Conservation (phyloP, 768 basidiomycete species). For the Fomitopsis serialis region DNA sequence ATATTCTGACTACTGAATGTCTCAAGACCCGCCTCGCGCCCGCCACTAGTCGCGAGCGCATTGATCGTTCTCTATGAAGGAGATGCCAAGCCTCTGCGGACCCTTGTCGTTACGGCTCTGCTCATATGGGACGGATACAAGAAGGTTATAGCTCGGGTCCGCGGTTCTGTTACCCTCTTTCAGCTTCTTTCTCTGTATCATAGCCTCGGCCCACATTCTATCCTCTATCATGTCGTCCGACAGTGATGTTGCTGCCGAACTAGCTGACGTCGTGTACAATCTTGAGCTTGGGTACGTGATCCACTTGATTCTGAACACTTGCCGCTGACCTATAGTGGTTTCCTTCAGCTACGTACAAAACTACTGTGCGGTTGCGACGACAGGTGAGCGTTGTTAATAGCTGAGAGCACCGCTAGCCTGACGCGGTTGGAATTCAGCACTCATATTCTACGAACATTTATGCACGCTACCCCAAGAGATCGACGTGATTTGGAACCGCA, state of each 20-base stretch:
- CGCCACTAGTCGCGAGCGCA: no score
- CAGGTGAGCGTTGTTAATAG: background rate
- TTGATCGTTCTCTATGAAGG: no score
- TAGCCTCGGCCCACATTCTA: no score
- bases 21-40: no score
- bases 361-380: background rate
- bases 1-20: no score
- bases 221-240: background rate
- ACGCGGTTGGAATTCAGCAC: background rate
- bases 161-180: no score
- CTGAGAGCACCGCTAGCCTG: background rate
- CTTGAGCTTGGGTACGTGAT: background rate
- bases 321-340: background rate
- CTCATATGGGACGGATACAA: no score
- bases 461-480: constrained; percentile 6
- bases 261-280: background rate
- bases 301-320: background rate
- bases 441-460: constrained; percentile 7
- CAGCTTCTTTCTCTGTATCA: no score
- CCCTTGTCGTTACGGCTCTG: no score
- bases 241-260: background rate
- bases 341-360: background rate
- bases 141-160: no score
- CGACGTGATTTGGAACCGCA: constrained; percentile 9
- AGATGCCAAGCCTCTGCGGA: no score